Evolutionary conservation across 2,329 filamentous ascomycete species (phyloP), one percentile per base, ranked within the genome.

Genomic region (Penicillium capsulatum): DNA sequence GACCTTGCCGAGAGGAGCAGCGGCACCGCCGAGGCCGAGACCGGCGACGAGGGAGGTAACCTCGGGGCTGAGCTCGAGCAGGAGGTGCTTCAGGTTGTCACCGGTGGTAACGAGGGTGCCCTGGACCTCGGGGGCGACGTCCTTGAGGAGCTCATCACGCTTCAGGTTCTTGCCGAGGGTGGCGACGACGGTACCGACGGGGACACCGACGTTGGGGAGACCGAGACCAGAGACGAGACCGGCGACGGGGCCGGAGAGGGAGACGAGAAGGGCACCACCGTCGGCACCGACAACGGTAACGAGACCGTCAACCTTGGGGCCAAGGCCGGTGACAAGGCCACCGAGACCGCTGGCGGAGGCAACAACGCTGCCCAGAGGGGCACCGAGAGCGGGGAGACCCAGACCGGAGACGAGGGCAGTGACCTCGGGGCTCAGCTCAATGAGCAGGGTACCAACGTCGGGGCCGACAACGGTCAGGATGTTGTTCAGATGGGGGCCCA

Each of bases 241-340:
- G 30, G 53, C 43, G 15, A 63, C 50, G 17, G 48, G 42, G 26
- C 57, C 45, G 46, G 55, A 53, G 35, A 63, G 59, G 36, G 51
- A 35, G 36, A 63, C 51, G 34, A 63, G 55, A 27, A 64, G 57
- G 45, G 48, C 53, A 40, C 50, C 46, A 10, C 42, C 52, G 26
- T 63, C 58, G 45, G 57, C 45, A 26, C 55, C 52, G 34, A 59
- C 49, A 37, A 61, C 57, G 32, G 55, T 61, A 29, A 64, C 51
- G 17, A 61, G 54, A 26, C 44, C 44, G n/a, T 62, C 50, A 10
- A 53, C 47, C 27, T 39, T 15, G 17, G 46, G 45, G 28, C 42
- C 58, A 32, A 57, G 48, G 36, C 57, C 51, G 27, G 50, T 42
- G 39, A 59, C 33, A 9, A 60, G 49, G 30, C 49, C 53, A 46